Evolutionary conservation across 2,329 filamentous ascomycete genomes (phyloP), one percentile per base, ranked within the genome.

Genomic region (Neofusicoccum laricinum): DNA sequence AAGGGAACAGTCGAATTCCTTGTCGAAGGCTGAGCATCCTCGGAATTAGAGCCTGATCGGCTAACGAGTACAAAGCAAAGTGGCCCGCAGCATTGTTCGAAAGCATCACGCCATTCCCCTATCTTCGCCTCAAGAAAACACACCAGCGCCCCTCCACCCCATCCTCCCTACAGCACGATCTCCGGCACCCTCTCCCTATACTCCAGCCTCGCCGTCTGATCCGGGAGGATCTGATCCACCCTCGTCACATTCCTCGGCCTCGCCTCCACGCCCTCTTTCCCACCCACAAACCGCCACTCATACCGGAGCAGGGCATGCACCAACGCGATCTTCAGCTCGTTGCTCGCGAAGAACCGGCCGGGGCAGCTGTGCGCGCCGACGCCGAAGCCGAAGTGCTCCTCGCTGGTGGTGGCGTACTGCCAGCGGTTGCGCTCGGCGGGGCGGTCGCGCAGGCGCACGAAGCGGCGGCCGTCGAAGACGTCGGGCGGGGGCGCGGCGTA

Each of bases 331-430:
- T 71, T 70, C 14, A 68, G 67, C 63, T 69, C 68, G 17, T 69
- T 67, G 6, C 65, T 66, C 0, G 68, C 70, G 45, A 72, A 71
- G 63, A 72, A 71, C 7, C 69, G 53, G 10, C 69, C 68, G 0
- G 69, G 70, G 15, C 69, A 71, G 0, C 72, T 70, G 61, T 75
- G 72, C 1, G 66, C 51, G 1, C 73, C 73, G 53, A 74, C 74
- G 0, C 73, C 73, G 53, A 72, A 75, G 2, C 30, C 36, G 6
- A 74, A 61, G n/a, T 68, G 70, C 7, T 67, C 64, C 14, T 43
- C 15, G 36, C 70, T 71, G 5, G 67, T 69, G 1, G 67, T 71
- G 40, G 73, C 71, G 50, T 72, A 75, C 32, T 67, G 64, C 32
- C 32, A 55, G 32, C 32, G 50, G 30, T 55, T 55, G n/a, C 61